Evolutionary conservation across 163 green algal genomes (phyloP).

Genomic region (Scenedesmus sp.): DNA sequence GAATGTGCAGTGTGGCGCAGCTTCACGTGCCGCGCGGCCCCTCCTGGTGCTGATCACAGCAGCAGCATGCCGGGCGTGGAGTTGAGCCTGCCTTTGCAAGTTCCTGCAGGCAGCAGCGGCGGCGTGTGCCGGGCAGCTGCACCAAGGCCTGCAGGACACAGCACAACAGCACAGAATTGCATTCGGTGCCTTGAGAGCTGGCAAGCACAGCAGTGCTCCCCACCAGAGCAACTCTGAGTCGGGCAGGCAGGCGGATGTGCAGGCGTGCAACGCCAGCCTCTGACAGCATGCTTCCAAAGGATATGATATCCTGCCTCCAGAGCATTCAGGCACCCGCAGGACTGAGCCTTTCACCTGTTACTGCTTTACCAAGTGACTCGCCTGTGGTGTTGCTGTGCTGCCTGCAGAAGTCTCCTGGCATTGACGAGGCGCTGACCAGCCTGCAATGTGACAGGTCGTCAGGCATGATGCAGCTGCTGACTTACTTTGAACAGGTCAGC

Average conservation of each 20-base stretch:
- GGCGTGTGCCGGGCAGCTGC: no score
- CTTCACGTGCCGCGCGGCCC: background rate
- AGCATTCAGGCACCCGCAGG: no score
- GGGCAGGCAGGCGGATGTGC: no score
- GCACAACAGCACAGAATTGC: background rate
- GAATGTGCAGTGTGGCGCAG: background rate
- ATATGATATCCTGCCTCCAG: no score
- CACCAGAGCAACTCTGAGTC: no score
- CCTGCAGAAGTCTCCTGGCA: constrained; percentile 35
- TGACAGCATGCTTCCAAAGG: no score
- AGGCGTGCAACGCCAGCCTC: no score
- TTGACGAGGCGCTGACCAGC: constrained; percentile 6
- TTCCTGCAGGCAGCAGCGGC: background rate
- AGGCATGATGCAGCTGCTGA: constrained; percentile 36
- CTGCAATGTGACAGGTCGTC: constrained; percentile 37
- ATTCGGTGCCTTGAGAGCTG: background rate
- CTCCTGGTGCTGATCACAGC: background rate
- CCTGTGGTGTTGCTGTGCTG: background rate
- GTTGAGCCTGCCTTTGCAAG: background rate
- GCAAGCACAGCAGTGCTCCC: no score
- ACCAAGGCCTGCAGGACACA: background rate
- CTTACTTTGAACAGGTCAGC: constrained; percentile 44
- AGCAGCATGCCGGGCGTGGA: no score
- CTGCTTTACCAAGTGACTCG: no score
- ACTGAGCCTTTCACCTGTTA: no score